phyloP scores from a whole-genome alignment of 345 rosid species.

The Eucalyptus albens region DNA sequence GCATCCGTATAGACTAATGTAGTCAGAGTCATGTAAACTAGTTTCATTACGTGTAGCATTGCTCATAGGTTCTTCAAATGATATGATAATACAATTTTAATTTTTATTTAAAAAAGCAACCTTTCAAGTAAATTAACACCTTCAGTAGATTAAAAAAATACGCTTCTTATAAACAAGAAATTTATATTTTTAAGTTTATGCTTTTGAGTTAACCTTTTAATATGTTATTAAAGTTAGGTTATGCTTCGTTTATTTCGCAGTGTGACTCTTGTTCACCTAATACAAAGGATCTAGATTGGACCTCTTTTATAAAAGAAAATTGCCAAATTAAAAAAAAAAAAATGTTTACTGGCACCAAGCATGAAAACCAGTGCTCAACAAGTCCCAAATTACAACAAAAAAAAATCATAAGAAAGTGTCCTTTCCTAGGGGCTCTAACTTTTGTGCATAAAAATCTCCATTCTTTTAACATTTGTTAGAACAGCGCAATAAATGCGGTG shows the following conservation, averaged over 20 bases:
- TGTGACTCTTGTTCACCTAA: not conserved
- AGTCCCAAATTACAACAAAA: not conserved
- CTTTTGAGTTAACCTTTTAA: not conserved
- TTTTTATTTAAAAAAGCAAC: not conserved
- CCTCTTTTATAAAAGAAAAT: not conserved
- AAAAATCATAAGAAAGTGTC: not conserved
- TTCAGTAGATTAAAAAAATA: not conserved
- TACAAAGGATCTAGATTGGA: not conserved
- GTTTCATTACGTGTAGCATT: not conserved
- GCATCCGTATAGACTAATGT: not conserved
- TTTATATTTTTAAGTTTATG: not conserved
- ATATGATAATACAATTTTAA: not conserved
- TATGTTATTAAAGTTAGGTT: not conserved
- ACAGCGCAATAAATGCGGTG: not conserved
- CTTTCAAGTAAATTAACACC: not conserved
- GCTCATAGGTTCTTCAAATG: not conserved
- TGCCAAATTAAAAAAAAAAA: not conserved
- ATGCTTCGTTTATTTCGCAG: not conserved
- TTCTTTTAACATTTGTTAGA: not conserved
- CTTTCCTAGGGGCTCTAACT: not conserved
- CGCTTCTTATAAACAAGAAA: not conserved
- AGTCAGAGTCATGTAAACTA: not conserved
- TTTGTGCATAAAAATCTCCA: not conserved
- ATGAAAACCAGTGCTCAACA: not conserved
- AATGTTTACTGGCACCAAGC: not conserved